Percentiles rank a stretch among this genome's conserved stretches.
phyloP scores from a whole-genome alignment of 2,329 filamentous ascomycete species.

The Microsporum ferrugineum region DNA sequence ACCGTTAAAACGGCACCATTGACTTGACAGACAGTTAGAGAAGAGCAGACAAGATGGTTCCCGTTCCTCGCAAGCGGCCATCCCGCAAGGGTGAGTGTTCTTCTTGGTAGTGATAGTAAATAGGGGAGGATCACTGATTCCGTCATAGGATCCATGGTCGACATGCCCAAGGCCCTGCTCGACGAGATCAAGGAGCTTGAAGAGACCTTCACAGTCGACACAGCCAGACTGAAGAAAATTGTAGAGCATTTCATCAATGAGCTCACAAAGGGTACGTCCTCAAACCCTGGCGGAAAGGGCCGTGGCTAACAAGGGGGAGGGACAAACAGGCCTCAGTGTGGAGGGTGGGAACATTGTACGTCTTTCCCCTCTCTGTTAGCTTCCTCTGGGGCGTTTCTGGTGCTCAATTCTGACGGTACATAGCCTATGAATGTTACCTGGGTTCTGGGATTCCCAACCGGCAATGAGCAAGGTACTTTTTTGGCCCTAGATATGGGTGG shows the following conservation, averaged over 20 bases:
- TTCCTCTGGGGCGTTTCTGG: background rate
- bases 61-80: slow-evolving; percentile 52
- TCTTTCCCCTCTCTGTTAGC: slow-evolving; percentile 14
- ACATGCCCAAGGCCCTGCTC: slow-evolving; percentile 76
- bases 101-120: slow-evolving; percentile 17
- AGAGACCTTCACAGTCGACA: slow-evolving; percentile 67
- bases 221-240: slow-evolving; percentile 74
- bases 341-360: slow-evolving; percentile 88
- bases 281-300: slow-evolving; percentile 2
- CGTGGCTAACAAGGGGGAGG: slow-evolving; percentile 4
- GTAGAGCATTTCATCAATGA: slow-evolving; percentile 82
- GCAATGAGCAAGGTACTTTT: slow-evolving; percentile 75
- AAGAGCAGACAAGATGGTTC: slow-evolving; percentile 45
- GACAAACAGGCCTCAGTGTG: slow-evolving; percentile 56
- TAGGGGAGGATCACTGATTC: background rate
- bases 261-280: slow-evolving; percentile 63
- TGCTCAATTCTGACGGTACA: slow-evolving; percentile 14
- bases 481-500: slow-evolving; percentile 92
- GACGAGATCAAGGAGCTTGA: slow-evolving; percentile 74
- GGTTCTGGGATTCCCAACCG: slow-evolving; percentile 83
- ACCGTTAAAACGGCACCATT: background rate
- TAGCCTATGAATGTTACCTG: slow-evolving; percentile 97
- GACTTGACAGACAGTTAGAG: background rate
- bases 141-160: slow-evolving; percentile 67
- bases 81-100: slow-evolving; percentile 61